Evolutionary conservation across 306 rosid species (phyloP).

Genomic region (Vigna mungo): DNA sequence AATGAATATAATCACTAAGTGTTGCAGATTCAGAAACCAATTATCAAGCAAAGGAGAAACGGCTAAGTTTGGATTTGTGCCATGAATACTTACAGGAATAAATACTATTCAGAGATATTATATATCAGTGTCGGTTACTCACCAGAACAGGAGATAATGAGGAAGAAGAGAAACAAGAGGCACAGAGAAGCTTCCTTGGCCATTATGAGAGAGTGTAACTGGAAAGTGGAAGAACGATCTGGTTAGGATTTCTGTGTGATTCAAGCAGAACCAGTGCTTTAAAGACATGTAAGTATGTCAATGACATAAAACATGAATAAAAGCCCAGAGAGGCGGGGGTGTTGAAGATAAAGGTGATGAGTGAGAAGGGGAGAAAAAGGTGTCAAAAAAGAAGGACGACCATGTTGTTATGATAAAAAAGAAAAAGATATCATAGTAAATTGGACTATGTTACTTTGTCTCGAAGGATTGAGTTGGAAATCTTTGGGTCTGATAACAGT

Average conservation of each 20-base stretch:
- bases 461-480: constrained; percentile 58
- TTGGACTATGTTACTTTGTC: constrained; percentile 61
- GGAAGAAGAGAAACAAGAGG: constrained; percentile 63
- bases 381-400: constrained; percentile 47
- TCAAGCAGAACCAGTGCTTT: constrained; percentile 51
- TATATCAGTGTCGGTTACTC: constrained; percentile 38
- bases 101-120: constrained; percentile 8
- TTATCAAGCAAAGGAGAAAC: background rate
- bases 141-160: constrained; percentile 68
- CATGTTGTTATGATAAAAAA: constrained; percentile 54
- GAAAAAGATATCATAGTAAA: constrained; percentile 48
- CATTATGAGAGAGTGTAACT: constrained; percentile 55
- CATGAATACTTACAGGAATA: constrained; percentile 24
- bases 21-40: constrained; percentile 37
- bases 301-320: constrained; percentile 45
- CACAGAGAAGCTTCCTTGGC: constrained; percentile 62
- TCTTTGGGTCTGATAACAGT: constrained; percentile 29
- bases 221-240: constrained; percentile 42
- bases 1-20: background rate
- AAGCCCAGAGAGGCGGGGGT: constrained; percentile 44
- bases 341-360: constrained; percentile 55
- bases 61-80: background rate
- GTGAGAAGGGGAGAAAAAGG: constrained; percentile 47
- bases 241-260: constrained; percentile 47
- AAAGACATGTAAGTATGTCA: constrained; percentile 48